Evolutionary conservation across 257 asterid genomes (phyloP).

Genomic region (Datura wrightii): DNA sequence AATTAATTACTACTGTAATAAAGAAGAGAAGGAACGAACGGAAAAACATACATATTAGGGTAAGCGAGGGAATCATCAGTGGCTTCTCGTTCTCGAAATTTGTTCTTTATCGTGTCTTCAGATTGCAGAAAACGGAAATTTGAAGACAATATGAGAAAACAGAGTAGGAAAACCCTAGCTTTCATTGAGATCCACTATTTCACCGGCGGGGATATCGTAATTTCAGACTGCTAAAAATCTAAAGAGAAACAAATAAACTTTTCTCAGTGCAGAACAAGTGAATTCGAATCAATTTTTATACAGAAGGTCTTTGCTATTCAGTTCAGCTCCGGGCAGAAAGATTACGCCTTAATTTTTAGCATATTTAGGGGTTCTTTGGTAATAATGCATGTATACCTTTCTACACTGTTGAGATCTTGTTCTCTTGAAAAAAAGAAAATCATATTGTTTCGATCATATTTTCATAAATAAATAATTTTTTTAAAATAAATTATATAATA

Average conservation of each 20-base stretch:
- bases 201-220: not conserved
- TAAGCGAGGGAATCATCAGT: slow-evolving; percentile 88
- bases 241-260: not conserved
- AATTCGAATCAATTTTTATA: not conserved
- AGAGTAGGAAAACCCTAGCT: slow-evolving; percentile 58
- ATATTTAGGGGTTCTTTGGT: too few relatives aligned
- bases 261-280: not conserved
- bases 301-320: not conserved
- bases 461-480: too few relatives aligned
- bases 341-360: not conserved
- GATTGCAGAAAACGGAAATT: slow-evolving; percentile 62
- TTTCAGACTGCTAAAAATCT: not conserved
- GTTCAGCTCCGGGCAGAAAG: not conserved
- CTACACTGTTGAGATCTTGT: too few relatives aligned
- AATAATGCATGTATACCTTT: too few relatives aligned
- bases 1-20: too few relatives aligned
- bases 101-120: slow-evolving; percentile 70
- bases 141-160: slow-evolving; percentile 61
- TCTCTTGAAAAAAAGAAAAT: too few relatives aligned
- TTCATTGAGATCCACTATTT: slow-evolving; percentile 55
- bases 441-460: too few relatives aligned
- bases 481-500: too few relatives aligned
- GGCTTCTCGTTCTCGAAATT: slow-evolving; percentile 94
- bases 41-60: slow-evolving; percentile 76
- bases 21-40: not conserved